Evolutionary conservation across 1,284 basidiomycete genomes (phyloP), one percentile per base, ranked within the genome.

Genomic region (Phlebopus sp.): DNA sequence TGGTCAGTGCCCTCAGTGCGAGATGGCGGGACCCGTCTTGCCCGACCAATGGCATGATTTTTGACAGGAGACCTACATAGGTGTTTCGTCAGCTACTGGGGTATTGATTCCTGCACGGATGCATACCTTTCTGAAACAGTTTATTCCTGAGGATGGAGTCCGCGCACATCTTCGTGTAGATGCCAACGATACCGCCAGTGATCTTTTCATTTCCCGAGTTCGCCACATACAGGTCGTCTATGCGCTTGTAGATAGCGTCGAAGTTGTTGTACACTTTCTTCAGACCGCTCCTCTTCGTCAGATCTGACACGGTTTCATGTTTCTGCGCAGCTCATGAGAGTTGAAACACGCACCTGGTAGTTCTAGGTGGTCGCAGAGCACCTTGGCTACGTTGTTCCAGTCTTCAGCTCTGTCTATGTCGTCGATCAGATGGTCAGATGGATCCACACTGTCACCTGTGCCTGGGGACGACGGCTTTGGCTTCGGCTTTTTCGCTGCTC

Each of bases 231-330:
- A 71, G 63, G 19, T 64, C 62, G 32, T 83, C 75, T 21, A 84
- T 68, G 27, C 70, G 73, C 13, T 58, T 58, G 54, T 74, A 77
- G 31, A 82, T 75, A 2, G 67, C 61, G 30, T 73, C 71, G 57
- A 84, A 83, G 50, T 77, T 73, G 17, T 67, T 64, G 56, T 84
- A 80, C 3, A 83, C 69, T 53, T 78, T 81, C 65, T 82, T 84
- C 50, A 86, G 62, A 2, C 81, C 82, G 55, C 71, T 74, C 27
- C 79, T 69, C 18, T 68, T 76, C 3, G 69, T 69, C 19, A 84
- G 63, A 58, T 84, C 83, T 84, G 51, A 11, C 23, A 25, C 30
- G 3, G 6, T 49, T n/a, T 47, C 38, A 14, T 46, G 45, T 29
- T 29, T 29, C n/a, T 19, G 8, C 15, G n/a, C 1, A 13, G 2